Evolutionary conservation across 116 monocot genomes (phyloP), one percentile per base, ranked within the genome.

Genomic region (Dioscorea cayenensis): DNA sequence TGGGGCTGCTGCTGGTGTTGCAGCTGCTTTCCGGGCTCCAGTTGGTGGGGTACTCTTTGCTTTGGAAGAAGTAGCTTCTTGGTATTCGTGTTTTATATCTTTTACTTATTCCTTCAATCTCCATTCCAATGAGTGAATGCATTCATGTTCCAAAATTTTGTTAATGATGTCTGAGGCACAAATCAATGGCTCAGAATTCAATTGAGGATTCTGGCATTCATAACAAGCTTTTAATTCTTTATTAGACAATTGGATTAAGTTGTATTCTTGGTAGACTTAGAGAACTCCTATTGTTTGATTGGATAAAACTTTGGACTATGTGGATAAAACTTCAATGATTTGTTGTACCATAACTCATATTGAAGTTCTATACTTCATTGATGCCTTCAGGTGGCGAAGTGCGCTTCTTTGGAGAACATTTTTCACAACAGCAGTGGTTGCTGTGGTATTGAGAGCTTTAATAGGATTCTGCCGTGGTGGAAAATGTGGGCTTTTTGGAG

Each of bases 11-110:
- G 97, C 97, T 13, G 97, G 97, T 62, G 97, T 97, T 4, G 97
- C 97, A 35, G 90, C 93, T 76, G 97, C 97, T 35, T 97, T 97
- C 71, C 84, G 97, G 51, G 97, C 97, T 16, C 97, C 97, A 64
- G 93, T 97, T 72, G 97, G 97, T 67, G 97, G 97, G 27, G 97
- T 97, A 23, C 93, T 97, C 65, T 97, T 97, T 68, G 97, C 93
- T n/a, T 86, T 97, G 29, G 97, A 97, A 78, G 97, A 97, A 86
- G 97, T 78, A 61, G 97, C 97, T 25, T 97, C 97, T 67, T 97
- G 97, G 97, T 95, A 90, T 64, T 36, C 64, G 68, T 8, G 5
- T 61, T 7, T 13, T 49, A 68, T 75, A 14, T 75, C n/a, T 19
- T 55, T 55, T 55, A 55, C 55, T 18, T 55, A 19, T 55, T 55